These are phyloP conservation scores for Xylaria sp. DNA, from an alignment of 2,329 filamentous ascomycete species.

Conservation along the genomic window DNA sequence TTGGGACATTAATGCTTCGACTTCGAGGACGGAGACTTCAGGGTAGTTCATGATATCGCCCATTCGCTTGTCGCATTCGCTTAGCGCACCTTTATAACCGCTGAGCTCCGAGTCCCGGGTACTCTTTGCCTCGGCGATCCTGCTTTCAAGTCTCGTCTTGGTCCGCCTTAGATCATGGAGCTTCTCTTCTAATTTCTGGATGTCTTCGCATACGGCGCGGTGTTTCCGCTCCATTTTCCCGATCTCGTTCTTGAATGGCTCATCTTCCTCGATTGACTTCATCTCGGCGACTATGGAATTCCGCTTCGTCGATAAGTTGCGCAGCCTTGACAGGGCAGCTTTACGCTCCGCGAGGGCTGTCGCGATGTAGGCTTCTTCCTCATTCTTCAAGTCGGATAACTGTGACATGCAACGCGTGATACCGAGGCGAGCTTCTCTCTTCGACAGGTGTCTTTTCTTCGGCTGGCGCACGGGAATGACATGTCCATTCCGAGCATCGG, in stretches of 20 bases:
- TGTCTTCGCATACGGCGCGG: slow-evolving; percentile 62
- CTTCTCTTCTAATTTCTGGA: slow-evolving; percentile 68
- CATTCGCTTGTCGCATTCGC: slow-evolving; percentile 69
- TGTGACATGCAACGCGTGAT: slow-evolving; percentile 68
- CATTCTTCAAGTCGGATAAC: slow-evolving; percentile 68
- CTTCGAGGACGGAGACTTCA: slow-evolving; percentile 59
- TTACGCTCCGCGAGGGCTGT: slow-evolving; percentile 62
- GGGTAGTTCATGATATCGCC: slow-evolving; percentile 63
- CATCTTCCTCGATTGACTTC: slow-evolving; percentile 59
- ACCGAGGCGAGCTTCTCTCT: slow-evolving; percentile 68
- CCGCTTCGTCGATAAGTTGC: slow-evolving; percentile 56
- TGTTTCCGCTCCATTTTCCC: slow-evolving; percentile 63
- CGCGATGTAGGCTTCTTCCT: slow-evolving; percentile 68
- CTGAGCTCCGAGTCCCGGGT: slow-evolving; percentile 73
- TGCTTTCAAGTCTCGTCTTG: slow-evolving; percentile 62
- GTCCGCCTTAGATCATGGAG: slow-evolving; percentile 65
- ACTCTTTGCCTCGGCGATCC: slow-evolving; percentile 68
- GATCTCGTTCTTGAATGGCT: slow-evolving; percentile 66
- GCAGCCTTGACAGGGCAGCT: slow-evolving; percentile 62
- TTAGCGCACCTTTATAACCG: slow-evolving; percentile 71
- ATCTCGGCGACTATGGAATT: slow-evolving; percentile 59
- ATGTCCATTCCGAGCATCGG: slow-evolving; percentile 24
- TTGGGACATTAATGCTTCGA: slow-evolving; percentile 47
- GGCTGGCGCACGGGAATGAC: slow-evolving; percentile 68
- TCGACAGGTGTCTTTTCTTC: slow-evolving; percentile 56